These are phyloP conservation scores for Balakata baccata DNA, from an alignment of 345 rosid species.

Conservation along the genomic window DNA sequence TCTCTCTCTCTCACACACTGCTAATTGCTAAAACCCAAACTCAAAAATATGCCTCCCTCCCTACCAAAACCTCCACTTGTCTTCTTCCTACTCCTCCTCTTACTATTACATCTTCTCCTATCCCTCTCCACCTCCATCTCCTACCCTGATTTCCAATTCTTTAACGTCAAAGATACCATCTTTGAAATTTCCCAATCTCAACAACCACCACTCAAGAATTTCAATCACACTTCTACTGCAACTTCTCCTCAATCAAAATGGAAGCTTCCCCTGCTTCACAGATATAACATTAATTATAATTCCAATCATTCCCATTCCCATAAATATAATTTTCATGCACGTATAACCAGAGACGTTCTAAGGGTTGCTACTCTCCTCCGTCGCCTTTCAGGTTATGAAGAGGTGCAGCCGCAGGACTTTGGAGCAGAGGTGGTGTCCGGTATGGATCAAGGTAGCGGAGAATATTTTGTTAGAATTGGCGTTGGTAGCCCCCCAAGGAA, in stretches of 20 bases:
- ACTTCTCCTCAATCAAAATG: constrained; percentile 4
- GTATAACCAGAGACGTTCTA: constrained; percentile 56
- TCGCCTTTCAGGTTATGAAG: constrained; percentile 33
- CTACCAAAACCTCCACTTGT: constrained; percentile 3
- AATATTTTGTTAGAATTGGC: constrained; percentile 84
- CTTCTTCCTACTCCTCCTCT: constrained; percentile 14
- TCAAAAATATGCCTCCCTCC: constrained; percentile 22
- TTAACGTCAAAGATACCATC: constrained; percentile 43
- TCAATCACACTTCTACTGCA: background rate
- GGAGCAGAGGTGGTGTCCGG: constrained; percentile 94
- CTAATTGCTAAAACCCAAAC: background rate
- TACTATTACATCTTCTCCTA: background rate
- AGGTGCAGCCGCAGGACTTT: constrained; percentile 42
- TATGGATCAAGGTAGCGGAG: constrained; percentile 95
- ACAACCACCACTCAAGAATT: constrained; percentile 21
- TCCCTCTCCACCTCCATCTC: constrained; percentile 1
- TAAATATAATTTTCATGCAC: constrained; percentile 44
- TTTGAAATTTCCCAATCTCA: constrained; percentile 28
- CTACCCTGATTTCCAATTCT: constrained; percentile 47
- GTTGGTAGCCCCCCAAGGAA: constrained; percentile 84
- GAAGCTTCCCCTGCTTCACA: constrained; percentile 59
- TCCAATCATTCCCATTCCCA: constrained; percentile 21
- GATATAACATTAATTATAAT: constrained; percentile 43
- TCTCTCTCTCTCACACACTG: background rate
- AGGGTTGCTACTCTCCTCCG: constrained; percentile 57